Percentiles rank a stretch among this genome's conserved stretches.
Conservation (phyloP, 768 basidiomycete genomes). For the Agaricus subrufescens region DNA sequence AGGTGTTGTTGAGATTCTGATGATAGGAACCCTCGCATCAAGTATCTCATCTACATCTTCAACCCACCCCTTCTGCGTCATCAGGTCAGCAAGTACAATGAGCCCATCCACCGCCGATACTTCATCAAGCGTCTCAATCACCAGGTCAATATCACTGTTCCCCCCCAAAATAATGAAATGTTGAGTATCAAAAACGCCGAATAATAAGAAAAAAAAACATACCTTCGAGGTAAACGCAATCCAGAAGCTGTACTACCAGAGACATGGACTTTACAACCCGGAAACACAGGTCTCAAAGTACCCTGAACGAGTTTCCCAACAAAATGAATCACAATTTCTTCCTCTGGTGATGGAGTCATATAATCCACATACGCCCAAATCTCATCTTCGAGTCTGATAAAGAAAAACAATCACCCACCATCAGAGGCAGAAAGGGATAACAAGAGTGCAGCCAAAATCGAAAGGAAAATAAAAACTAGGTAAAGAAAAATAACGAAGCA, state of each 20-base stretch:
- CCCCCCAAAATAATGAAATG: background rate
- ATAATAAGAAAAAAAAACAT: slow-evolving; percentile 40
- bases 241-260: slow-evolving; percentile 63
- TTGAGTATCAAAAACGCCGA: slow-evolving; percentile 25
- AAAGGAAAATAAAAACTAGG: background rate
- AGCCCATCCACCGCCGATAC: slow-evolving; percentile 35
- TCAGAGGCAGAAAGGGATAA: background rate
- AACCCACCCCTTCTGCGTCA: slow-evolving; percentile 41
- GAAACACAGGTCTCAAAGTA: slow-evolving; percentile 40
- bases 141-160: slow-evolving; percentile 19
- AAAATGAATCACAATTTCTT: slow-evolving; percentile 39
- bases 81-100: slow-evolving; percentile 40
- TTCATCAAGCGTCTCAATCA: slow-evolving; percentile 20
- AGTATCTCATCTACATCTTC: slow-evolving; percentile 23
- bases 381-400: slow-evolving; percentile 56
- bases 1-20: slow-evolving; percentile 48
- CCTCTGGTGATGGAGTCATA: slow-evolving; percentile 48
- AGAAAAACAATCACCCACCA: background rate
- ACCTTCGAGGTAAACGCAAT: slow-evolving; percentile 61
- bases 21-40: slow-evolving; percentile 50
- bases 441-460: slow-evolving; percentile 32
- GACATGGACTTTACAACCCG: slow-evolving; percentile 40
- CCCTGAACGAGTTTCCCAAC: slow-evolving; percentile 43
- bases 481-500: background rate
- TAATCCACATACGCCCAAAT: slow-evolving; percentile 53